Evolutionary conservation across 2,329 filamentous ascomycete species (phyloP).

Genomic region (Fusarium phyllophilum): DNA sequence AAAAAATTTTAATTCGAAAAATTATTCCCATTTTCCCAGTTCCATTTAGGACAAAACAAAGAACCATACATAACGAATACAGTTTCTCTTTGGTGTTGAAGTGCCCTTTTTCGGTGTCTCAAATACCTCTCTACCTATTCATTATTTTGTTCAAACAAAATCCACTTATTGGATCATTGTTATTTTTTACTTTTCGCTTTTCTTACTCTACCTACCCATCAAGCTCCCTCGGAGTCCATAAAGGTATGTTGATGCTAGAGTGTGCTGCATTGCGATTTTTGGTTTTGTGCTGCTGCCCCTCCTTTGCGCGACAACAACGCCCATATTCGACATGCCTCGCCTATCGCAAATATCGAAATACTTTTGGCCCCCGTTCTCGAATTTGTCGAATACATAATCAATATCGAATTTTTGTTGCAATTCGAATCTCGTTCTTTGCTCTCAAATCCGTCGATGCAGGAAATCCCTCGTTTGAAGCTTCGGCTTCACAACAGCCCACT

Average conservation of each 20-base stretch:
- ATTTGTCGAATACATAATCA: slow-evolving; percentile 5
- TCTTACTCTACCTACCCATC: slow-evolving; percentile 26
- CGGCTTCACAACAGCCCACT: not conserved
- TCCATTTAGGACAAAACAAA: slow-evolving; percentile 23
- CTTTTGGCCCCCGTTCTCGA: slow-evolving; percentile 6
- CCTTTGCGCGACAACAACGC: slow-evolving; percentile 30
- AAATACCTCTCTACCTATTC: slow-evolving; percentile 1
- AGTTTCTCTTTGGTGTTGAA: slow-evolving; percentile 19
- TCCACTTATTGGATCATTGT: slow-evolving; percentile 26
- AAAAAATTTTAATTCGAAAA: slow-evolving; percentile 41
- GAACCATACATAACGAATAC: slow-evolving; percentile 26
- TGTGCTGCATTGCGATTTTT: slow-evolving; percentile 30
- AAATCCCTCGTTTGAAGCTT: slow-evolving; percentile 35
- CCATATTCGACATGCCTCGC: slow-evolving; percentile 17
- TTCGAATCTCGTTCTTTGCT: not conserved
- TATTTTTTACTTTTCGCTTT: slow-evolving; percentile 12
- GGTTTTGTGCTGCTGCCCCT: slow-evolving; percentile 31
- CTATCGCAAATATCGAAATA: slow-evolving; percentile 18
- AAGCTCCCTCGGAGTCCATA: slow-evolving; percentile 33
- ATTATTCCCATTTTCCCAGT: slow-evolving; percentile 26
- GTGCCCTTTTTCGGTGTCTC: slow-evolving; percentile 13
- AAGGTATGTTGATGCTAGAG: slow-evolving; percentile 31
- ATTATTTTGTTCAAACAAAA: slow-evolving; percentile 7
- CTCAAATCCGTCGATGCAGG: slow-evolving; percentile 3
- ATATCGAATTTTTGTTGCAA: not conserved